Percentiles rank a stretch among this genome's conserved stretches.
These are phyloP conservation scores for Bombardia bombarda DNA, from an alignment of 495 filamentous ascomycete species.

Conservation along the genomic window DNA sequence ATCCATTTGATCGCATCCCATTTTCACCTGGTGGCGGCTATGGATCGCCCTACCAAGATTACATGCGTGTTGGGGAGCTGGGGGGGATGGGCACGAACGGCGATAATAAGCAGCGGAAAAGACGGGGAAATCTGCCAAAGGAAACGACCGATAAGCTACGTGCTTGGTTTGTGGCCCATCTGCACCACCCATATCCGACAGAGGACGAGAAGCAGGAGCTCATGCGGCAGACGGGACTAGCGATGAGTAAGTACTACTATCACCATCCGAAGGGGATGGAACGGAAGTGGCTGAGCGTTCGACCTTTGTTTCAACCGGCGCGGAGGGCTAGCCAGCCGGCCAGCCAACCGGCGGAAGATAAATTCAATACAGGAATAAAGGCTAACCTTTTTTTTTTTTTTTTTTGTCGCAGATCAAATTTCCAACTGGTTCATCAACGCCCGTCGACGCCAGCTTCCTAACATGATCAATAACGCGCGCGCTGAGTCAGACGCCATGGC, in stretches of 20 bases:
- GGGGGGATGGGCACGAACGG: conserved; percentile 19
- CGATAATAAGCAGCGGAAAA: conserved; percentile 51
- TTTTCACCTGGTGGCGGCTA: conserved; percentile 28
- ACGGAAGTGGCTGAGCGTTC: no score
- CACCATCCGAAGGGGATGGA: no score
- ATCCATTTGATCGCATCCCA: conserved; percentile 23
- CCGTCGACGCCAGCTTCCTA: conserved; percentile 67
- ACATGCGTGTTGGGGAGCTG: conserved; percentile 18
- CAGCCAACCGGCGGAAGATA: background rate
- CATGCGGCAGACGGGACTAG: conserved; percentile 65
- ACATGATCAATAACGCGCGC: conserved; percentile 47
- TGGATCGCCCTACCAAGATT: conserved; percentile 19
- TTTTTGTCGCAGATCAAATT: conserved; percentile 47
- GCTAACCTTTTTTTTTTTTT: conserved; percentile 4
- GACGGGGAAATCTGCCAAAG: conserved; percentile 78
- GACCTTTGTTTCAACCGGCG: no score
- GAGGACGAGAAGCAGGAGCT: conserved; percentile 86
- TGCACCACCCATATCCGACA: conserved; percentile 77
- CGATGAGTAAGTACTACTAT: conserved; percentile 80
- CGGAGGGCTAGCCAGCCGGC: background rate
- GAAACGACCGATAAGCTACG: conserved; percentile 74
- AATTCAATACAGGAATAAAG: background rate
- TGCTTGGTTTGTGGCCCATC: conserved; percentile 70
- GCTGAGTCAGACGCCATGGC: conserved; percentile 30
- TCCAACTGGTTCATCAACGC: conserved; percentile 98